phyloP scores from a whole-genome alignment of 805 yeast species.

The Pichia scutulata region DNA sequence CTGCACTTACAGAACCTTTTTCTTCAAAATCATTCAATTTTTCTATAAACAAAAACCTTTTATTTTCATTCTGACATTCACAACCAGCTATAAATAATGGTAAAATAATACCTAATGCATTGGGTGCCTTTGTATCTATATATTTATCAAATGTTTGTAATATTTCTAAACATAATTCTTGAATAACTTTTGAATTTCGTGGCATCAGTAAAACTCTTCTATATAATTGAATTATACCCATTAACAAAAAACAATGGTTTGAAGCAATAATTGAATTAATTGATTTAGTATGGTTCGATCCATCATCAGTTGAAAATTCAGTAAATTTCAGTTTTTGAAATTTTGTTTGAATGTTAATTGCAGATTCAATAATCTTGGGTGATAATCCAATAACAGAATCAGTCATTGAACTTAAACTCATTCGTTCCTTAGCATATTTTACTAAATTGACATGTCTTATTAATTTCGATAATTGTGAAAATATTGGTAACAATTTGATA shows the following conservation, averaged over 20 bases:
- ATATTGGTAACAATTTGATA: slow-evolving; percentile 48
- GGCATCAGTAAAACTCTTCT: slow-evolving; percentile 47
- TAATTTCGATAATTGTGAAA: slow-evolving; percentile 40
- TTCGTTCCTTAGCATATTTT: slow-evolving; percentile 5
- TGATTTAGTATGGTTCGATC: slow-evolving; percentile 5
- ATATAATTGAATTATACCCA: slow-evolving; percentile 49
- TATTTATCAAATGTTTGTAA: slow-evolving; percentile 30
- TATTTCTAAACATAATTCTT: slow-evolving; percentile 37
- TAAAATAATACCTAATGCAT: slow-evolving; percentile 49
- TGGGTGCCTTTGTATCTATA: slow-evolving; percentile 40
- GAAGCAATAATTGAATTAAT: slow-evolving; percentile 34
- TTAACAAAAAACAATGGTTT: slow-evolving; percentile 43
- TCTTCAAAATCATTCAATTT: slow-evolving; percentile 35
- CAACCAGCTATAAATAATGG: slow-evolving; percentile 54
- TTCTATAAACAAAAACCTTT: slow-evolving; percentile 30
- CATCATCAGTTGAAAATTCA: slow-evolving; percentile 4
- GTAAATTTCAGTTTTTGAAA: slow-evolving; percentile 24
- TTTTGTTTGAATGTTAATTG: slow-evolving; percentile 33
- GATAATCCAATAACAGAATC: neutral
- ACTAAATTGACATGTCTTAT: slow-evolving; percentile 27
- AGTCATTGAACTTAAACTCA: no score
- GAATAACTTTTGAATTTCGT: slow-evolving; percentile 38
- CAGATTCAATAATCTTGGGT: slow-evolving; percentile 25
- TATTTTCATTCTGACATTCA: slow-evolving; percentile 36
- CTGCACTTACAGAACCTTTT: slow-evolving; percentile 34